These are phyloP conservation scores for Basipetospora chlamydospora DNA, from an alignment of 2,329 filamentous ascomycete species.

Conservation along the genomic window DNA sequence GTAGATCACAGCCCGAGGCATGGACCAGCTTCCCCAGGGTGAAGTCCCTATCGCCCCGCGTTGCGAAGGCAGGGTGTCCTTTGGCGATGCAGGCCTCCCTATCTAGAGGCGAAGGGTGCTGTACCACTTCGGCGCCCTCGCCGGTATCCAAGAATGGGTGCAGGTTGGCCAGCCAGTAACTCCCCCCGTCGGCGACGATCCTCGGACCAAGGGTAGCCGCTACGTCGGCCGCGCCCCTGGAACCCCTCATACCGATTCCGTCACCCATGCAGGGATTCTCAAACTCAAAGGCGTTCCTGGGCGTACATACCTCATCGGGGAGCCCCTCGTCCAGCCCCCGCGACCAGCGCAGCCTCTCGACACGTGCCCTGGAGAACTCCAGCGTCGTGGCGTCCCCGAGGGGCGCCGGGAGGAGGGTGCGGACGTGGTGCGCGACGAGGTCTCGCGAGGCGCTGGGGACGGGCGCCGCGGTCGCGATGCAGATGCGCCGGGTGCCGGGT, in stretches of 20 bases:
- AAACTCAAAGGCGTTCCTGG: constrained; percentile 29
- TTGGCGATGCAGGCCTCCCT: not conserved
- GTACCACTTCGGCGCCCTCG: constrained; percentile 15
- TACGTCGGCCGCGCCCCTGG: constrained; percentile 16
- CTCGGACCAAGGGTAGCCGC: constrained; percentile 28
- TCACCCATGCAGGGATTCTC: constrained; percentile 28
- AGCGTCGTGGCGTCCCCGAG: not conserved
- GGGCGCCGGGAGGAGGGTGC: not conserved
- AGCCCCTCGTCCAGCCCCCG: constrained; percentile 21
- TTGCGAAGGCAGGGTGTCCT: not conserved
- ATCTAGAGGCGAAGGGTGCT: not conserved
- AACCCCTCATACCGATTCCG: constrained; percentile 23
- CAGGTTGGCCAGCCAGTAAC: constrained; percentile 28
- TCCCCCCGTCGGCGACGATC: constrained; percentile 20
- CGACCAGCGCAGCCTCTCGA: constrained; percentile 12
- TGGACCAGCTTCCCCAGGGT: constrained; percentile 21
- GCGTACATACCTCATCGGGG: constrained; percentile 24
- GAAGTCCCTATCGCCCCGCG: not conserved
- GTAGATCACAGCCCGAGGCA: constrained; percentile 25
- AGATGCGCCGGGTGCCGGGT: constrained; percentile 20
- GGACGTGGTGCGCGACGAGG: not conserved
- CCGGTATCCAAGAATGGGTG: constrained; percentile 27
- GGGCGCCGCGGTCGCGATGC: constrained; percentile 19
- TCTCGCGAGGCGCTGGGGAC: not conserved
- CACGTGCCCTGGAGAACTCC: not conserved